Evolutionary conservation across 1,139 yeast genomes (phyloP).

Genomic region (Nematodospora anomalae): DNA sequence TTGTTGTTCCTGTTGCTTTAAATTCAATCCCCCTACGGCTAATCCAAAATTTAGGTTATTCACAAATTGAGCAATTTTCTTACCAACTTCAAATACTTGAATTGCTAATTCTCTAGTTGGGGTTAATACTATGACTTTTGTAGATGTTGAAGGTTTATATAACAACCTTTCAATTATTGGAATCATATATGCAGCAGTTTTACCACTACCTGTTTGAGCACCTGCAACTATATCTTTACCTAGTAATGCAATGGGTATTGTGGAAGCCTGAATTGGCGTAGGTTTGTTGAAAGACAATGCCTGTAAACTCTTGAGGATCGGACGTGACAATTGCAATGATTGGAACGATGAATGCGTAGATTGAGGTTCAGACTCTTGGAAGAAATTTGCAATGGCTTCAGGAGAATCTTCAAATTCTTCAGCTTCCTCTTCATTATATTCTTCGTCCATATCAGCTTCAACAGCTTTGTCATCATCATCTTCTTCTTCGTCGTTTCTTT

Average conservation of each 20-base stretch:
- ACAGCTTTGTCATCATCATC: constrained; percentile 23
- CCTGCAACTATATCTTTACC: constrained; percentile 99
- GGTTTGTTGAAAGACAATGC: constrained; percentile 82
- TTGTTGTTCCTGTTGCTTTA: constrained; percentile 93
- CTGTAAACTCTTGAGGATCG: constrained; percentile 78
- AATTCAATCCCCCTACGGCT: constrained; percentile 96
- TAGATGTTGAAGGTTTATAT: constrained; percentile 85
- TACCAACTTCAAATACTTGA: constrained; percentile 93
- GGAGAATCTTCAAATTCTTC: constrained; percentile 55
- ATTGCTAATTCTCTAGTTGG: constrained; percentile 99
- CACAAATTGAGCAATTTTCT: constrained; percentile 75
- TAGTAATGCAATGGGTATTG: constrained; percentile 87
- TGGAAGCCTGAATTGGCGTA: constrained; percentile 90
- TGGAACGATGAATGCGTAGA: constrained; percentile 53
- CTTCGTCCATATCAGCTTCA: constrained; percentile 28
- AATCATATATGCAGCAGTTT: constrained; percentile 96
- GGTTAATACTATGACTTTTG: constrained; percentile 84
- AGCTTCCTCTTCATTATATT: constrained; percentile 21
- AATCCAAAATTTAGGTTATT: constrained; percentile 78
- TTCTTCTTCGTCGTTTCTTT: constrained; percentile 25
- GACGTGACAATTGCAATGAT: constrained; percentile 80
- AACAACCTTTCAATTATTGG: constrained; percentile 92
- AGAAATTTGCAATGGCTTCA: constrained; percentile 71
- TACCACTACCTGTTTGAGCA: constrained; percentile 99
- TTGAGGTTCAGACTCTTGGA: constrained; percentile 45